Evolutionary conservation across 306 rosid species (phyloP).

Genomic region (Vachellia collinsii): DNA sequence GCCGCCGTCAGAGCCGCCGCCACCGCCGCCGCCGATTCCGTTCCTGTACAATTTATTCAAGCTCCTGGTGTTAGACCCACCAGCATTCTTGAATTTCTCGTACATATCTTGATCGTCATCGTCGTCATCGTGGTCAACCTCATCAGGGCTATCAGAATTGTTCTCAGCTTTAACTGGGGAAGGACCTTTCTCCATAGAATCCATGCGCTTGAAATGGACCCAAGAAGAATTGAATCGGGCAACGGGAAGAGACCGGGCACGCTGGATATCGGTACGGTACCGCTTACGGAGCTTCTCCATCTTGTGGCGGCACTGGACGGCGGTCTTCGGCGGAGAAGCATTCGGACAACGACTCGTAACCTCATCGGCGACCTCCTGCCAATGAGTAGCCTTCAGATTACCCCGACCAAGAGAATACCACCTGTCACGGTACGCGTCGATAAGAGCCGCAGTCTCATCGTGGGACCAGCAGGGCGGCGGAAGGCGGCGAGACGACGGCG

Average conservation of each 20-base stretch:
- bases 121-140: conserved; percentile 46
- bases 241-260: conserved; percentile 64
- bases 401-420: conserved; percentile 94
- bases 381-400: conserved; percentile 85
- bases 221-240: conserved; percentile 65
- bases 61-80: conserved; percentile 56
- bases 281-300: conserved; percentile 93
- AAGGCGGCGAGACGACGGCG: conserved; percentile 61
- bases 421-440: conserved; percentile 83
- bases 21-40: conserved; percentile 35
- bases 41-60: conserved; percentile 65
- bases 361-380: conserved; percentile 96
- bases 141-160: conserved; percentile 53
- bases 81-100: conserved; percentile 60
- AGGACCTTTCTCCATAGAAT: conserved; percentile 90
- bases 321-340: conserved; percentile 73
- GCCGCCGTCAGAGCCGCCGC: conserved; percentile 20
- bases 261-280: conserved; percentile 87
- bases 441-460: conserved; percentile 84
- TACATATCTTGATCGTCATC: conserved; percentile 66
- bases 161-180: conserved; percentile 50
- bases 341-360: conserved; percentile 67
- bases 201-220: conserved; percentile 94
- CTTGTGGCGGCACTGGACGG: conserved; percentile 96
- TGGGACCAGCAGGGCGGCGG: conserved; percentile 95